A percentile compares a stretch with the other conserved stretches of the same genome.
These are phyloP conservation scores for Pseudocercospora fijiensis DNA, from an alignment of 2,329 filamentous ascomycete genomes.

Conservation along the genomic window DNA sequence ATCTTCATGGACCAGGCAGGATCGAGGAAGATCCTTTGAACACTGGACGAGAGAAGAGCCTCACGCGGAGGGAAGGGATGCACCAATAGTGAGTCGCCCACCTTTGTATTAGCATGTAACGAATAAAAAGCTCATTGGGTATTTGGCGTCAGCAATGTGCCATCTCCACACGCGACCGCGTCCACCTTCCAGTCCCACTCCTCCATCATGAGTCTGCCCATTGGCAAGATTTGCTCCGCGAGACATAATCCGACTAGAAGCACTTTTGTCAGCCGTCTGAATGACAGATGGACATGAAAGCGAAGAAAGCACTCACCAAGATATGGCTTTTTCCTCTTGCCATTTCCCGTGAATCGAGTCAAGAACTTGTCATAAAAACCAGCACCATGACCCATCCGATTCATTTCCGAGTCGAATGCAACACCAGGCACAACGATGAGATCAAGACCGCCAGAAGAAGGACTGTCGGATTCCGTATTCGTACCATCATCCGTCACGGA, in stretches of 20 bases:
- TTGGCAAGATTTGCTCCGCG: constrained; percentile 75
- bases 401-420: constrained; percentile 75
- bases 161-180: constrained; percentile 49
- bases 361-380: constrained; percentile 97
- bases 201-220: constrained; percentile 69
- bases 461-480: constrained; percentile 24
- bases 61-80: background rate
- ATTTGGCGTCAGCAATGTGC: constrained; percentile 55
- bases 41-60: background rate
- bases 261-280: constrained; percentile 13
- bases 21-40: background rate
- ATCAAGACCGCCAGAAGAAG: constrained; percentile 59
- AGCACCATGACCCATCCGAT: constrained; percentile 86
- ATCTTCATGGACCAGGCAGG: background rate
- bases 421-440: constrained; percentile 90
- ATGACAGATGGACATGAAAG: background rate
- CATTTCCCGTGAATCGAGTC: constrained; percentile 61
- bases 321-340: constrained; percentile 53
- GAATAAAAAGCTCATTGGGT: constrained; percentile 60
- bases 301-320: constrained; percentile 47
- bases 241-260: constrained; percentile 72
- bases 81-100: constrained; percentile 14
- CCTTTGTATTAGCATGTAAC: constrained; percentile 2
- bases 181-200: constrained; percentile 77
- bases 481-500: constrained; percentile 39